These are phyloP conservation scores for Populus hybrid DNA, from an alignment of 441 rosid species.

Conservation along the genomic window DNA sequence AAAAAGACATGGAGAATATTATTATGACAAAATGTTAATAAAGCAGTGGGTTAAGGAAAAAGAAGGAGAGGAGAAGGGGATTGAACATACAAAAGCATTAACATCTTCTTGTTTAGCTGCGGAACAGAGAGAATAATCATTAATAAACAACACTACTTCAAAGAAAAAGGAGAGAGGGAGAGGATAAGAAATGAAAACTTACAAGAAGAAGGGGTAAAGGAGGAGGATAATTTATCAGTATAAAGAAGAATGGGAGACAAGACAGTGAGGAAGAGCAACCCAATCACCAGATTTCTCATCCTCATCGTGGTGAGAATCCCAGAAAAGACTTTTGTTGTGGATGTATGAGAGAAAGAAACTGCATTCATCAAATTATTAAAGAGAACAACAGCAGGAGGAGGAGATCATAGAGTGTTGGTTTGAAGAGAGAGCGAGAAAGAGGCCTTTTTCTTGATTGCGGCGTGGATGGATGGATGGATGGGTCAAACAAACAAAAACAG, in stretches of 20 bases:
- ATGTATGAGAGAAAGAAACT: not conserved
- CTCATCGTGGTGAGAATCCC: slow-evolving; percentile 28
- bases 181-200: slow-evolving; percentile 14
- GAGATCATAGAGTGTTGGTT: not conserved
- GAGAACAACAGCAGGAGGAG: not conserved
- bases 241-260: slow-evolving; percentile 65
- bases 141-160: not conserved
- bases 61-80: not conserved
- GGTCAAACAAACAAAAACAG: not conserved
- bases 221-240: slow-evolving; percentile 37
- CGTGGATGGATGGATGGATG: not conserved
- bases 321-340: not conserved
- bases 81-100: slow-evolving; percentile 47
- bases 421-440: not conserved
- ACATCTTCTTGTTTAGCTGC: slow-evolving; percentile 61
- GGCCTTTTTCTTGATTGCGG: not conserved
- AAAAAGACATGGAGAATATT: not conserved
- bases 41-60: not conserved
- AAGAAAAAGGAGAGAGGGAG: not conserved
- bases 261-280: slow-evolving; percentile 58
- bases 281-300: slow-evolving; percentile 54
- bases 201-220: slow-evolving; percentile 44
- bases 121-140: slow-evolving; percentile 1
- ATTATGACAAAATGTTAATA: not conserved
- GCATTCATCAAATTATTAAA: not conserved